Conservation (phyloP, 192 early-diverging fungal genomes). For the Linnemannia hyalina region DNA sequence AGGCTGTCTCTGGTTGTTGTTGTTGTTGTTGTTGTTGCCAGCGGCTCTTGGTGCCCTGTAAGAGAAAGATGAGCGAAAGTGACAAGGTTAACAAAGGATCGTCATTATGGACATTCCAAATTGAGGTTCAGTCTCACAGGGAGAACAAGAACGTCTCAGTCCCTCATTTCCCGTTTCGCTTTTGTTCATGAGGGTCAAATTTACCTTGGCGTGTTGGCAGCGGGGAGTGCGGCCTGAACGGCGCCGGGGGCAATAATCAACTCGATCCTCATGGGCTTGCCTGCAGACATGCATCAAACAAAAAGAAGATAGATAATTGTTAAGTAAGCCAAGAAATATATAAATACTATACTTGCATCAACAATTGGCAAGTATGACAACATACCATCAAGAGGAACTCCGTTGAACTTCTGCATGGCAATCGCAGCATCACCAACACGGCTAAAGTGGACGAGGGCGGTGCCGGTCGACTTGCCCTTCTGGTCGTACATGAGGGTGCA, state of each 20-base stretch:
- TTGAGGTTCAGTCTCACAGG: background rate
- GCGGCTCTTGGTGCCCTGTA: background rate
- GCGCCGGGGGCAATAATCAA: conserved; percentile 44
- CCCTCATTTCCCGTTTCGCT: background rate
- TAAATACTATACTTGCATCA: background rate
- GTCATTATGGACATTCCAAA: background rate
- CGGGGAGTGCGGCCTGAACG: conserved; percentile 26
- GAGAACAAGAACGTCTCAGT: no score
- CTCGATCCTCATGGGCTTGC: conserved; percentile 56
- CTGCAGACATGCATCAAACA: conserved; percentile 3
- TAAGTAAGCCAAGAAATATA: background rate
- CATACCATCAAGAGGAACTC: conserved; percentile 62
- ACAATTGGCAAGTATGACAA: background rate
- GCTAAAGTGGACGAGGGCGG: conserved; percentile 55
- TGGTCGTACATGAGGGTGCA: conserved; percentile 61
- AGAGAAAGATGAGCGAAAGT: background rate
- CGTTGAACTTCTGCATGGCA: conserved; percentile 59
- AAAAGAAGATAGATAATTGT: no score
- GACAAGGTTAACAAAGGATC: background rate
- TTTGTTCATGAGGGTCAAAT: background rate
- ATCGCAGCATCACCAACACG: conserved; percentile 53
- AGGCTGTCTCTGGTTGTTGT: conserved; percentile 9
- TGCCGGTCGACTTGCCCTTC: conserved; percentile 58
- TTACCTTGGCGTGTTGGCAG: conserved; percentile 29
- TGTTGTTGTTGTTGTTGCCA: background rate